These are phyloP conservation scores for Pythium insidiosum DNA, from an alignment of 352 stramenopile genomes.

Conservation along the genomic window DNA sequence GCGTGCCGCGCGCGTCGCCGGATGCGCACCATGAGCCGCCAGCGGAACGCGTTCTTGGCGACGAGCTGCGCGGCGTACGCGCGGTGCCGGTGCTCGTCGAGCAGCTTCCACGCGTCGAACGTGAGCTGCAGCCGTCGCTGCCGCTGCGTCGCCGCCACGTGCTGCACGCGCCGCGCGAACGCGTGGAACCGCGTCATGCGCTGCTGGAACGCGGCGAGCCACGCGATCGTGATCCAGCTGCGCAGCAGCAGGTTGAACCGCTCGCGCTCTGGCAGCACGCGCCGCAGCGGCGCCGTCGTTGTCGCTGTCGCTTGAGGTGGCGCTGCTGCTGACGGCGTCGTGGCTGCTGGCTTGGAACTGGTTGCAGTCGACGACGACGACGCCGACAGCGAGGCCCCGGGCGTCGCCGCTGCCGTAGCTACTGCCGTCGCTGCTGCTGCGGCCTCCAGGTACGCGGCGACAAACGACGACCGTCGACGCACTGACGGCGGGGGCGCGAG, in stretches of 20 bases:
- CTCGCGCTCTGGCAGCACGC: conserved; percentile 2
- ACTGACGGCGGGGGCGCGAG: no score
- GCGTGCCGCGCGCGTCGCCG: conserved; percentile 23
- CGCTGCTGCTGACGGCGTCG: no score
- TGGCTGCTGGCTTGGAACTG: no score
- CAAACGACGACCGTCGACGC: no score
- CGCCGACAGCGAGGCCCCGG: no score
- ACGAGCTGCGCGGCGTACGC: conserved; percentile 27
- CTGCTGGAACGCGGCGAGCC: conserved; percentile 28
- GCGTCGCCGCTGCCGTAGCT: no score
- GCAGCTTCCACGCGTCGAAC: conserved; percentile 30
- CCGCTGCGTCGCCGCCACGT: conserved; percentile 17
- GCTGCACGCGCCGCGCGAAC: conserved; percentile 14
- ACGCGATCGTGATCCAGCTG: conserved; percentile 30
- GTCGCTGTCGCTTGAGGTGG: background rate
- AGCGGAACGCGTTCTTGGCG: conserved; percentile 23
- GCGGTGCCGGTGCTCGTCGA: conserved; percentile 15
- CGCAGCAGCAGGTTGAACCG: conserved; percentile 7
- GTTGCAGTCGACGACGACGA: no score
- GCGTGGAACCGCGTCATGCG: conserved; percentile 22
- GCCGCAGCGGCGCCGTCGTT: background rate
- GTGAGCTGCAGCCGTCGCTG: conserved; percentile 21
- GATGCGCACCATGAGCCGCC: conserved; percentile 31
- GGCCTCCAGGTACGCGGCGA: no score
- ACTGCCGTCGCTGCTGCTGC: no score